Percentiles rank a stretch among this genome's conserved stretches.
Conservation (phyloP, 2,329 filamentous ascomycete species). For the Paramyrothecium sp. region DNA sequence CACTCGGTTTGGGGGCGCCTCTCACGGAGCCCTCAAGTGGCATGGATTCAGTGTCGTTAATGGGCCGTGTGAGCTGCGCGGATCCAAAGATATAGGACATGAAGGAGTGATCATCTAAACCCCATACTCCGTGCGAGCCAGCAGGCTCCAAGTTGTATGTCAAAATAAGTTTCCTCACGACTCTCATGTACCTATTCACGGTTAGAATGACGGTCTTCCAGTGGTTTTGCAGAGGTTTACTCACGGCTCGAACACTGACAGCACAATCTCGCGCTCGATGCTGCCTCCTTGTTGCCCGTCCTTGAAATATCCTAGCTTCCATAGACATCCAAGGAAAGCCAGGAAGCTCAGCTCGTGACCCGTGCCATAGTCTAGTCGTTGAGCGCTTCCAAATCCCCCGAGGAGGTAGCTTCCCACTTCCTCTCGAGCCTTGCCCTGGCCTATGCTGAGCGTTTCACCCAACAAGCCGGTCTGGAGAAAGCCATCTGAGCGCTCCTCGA, state of each 20-base stretch:
- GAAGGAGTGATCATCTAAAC: conserved; percentile 96
- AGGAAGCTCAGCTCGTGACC: conserved; percentile 95
- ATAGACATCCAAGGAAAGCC: conserved; percentile 84
- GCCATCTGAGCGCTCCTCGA: conserved; percentile 56
- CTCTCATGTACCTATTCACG: conserved; percentile 66
- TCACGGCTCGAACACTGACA: conserved; percentile 80
- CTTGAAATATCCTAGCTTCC: conserved; percentile 83
- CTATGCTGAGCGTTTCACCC: conserved; percentile 24
- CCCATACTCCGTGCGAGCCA: conserved; percentile 96
- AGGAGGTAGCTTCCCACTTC: conserved; percentile 80
- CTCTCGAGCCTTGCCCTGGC: conserved; percentile 48
- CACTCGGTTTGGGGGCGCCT: conserved; percentile 68
- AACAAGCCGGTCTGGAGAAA: conserved; percentile 27
- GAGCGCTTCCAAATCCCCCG: conserved; percentile 82
- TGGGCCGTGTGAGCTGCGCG: conserved; percentile 79
- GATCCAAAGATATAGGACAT: conserved; percentile 93
- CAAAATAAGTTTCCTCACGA: conserved; percentile 79
- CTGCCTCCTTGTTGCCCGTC: conserved; percentile 49
- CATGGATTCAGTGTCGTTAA: conserved; percentile 59
- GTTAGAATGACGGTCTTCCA: background rate
- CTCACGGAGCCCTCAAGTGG: conserved; percentile 77
- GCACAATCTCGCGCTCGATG: conserved; percentile 75
- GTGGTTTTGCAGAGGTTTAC: conserved; percentile 29
- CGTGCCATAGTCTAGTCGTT: conserved; percentile 91
- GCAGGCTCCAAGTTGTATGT: conserved; percentile 94